Percentiles rank a stretch among this genome's conserved stretches.
phyloP scores from a whole-genome alignment of 2,329 filamentous ascomycete species.

The Nigrospora oryzae region DNA sequence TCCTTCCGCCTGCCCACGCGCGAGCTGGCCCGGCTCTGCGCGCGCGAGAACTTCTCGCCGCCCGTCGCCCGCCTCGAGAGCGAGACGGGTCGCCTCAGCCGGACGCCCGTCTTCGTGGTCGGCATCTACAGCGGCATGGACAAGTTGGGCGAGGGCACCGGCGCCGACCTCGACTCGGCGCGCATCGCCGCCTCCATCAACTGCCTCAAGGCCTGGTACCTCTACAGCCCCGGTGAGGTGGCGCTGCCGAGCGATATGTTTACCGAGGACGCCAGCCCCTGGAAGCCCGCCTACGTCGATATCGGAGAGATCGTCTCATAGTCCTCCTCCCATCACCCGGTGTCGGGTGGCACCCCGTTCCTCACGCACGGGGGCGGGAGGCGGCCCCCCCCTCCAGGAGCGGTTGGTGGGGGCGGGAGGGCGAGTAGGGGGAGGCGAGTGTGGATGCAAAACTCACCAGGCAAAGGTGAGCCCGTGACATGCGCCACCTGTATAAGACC shows the following conservation, averaged over 20 bases:
- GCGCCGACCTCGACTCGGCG: constrained; percentile 68
- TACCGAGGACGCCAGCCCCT: constrained; percentile 49
- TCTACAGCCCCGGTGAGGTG: constrained; percentile 72
- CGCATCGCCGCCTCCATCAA: constrained; percentile 73
- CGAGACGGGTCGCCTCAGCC: constrained; percentile 80
- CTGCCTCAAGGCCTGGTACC: constrained; percentile 88
- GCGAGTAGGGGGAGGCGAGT: too few relatives aligned
- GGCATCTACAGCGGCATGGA: constrained; percentile 88
- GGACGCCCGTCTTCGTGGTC: constrained; percentile 85
- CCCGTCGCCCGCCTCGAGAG: constrained; percentile 81
- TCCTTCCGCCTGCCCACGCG: constrained; percentile 75
- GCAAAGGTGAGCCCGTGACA: too few relatives aligned
- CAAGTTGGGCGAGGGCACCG: constrained; percentile 86
- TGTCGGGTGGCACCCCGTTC: not conserved
- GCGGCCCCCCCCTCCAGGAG: too few relatives aligned
- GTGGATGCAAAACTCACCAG: too few relatives aligned
- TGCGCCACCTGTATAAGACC: too few relatives aligned
- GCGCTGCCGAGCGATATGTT: constrained; percentile 64
- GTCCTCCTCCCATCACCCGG: not conserved
- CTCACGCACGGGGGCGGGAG: not conserved
- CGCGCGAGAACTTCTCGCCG: constrained; percentile 78
- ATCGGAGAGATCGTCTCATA: constrained; percentile 58
- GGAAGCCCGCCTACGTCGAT: constrained; percentile 62
- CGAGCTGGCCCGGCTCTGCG: constrained; percentile 77
- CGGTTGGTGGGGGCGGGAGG: too few relatives aligned